Evolutionary conservation across 441 rosid genomes (phyloP), one percentile per base, ranked within the genome.

Genomic region (Manihot esculenta): DNA sequence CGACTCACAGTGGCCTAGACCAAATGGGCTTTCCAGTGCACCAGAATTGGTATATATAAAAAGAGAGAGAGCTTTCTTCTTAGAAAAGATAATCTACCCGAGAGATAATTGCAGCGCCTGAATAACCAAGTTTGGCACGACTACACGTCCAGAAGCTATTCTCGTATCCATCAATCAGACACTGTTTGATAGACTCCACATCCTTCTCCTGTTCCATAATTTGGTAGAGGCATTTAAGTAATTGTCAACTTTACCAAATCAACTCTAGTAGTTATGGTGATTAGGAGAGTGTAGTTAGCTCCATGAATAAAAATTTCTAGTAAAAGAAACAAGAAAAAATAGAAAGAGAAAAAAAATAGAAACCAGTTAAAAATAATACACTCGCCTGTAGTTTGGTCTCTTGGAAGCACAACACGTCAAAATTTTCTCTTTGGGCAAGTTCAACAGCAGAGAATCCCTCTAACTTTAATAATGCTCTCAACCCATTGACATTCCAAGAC

Each of bases 401-500:
- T 78, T 94, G 99, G 82, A 94, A 86, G 86, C 99, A 94, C 77
- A 92, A 66, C 17, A 94, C 82, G 76, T 94, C 97, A 64, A 94
- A 87, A 62, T 88, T 74, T 85, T 94, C 99, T 81, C 85, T 87
- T 74, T 85, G 80, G 24, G 97, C 97, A 79, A 94, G 94, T 79
- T 92, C 88, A 65, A 81, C 78, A 11, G 89, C 92, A 64, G 96
- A 90, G 82, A 86, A 92, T 33, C 89, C 87, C 80, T 84, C 82
- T 17, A 73, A 74, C 83, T 92, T 94, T 81, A 88, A 66, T 77
- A 92, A 74, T 66, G 97, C 95, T 83, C 97, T 83, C 69, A 94
- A 72, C 18, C 99, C 97, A 80, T 94, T 94, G 74, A 94, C 97
- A 73, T 92, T 94, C 99, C 99, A 94, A 64, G 97, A 89, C 87